Conservation (phyloP, 495 filamentous ascomycete genomes). For the Talaromyces borbonicus region DNA sequence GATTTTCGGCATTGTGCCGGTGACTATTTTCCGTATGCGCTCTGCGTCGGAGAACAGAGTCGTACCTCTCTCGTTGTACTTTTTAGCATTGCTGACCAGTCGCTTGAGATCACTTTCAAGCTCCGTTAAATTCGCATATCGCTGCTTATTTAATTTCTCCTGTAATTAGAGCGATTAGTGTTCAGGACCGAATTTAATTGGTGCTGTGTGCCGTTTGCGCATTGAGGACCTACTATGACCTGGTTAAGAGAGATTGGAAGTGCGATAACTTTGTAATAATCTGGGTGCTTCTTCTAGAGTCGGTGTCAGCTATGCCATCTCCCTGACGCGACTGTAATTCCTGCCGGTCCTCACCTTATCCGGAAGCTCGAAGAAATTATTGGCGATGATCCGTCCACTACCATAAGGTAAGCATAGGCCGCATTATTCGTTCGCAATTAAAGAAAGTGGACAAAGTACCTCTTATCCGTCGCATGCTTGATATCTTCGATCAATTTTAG, state of each 20-base stretch:
- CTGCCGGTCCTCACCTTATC: constrained; percentile 28
- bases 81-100: constrained; percentile 66
- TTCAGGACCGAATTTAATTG: too few relatives aligned
- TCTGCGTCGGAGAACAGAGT: constrained; percentile 64
- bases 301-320: neutral
- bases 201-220: too few relatives aligned
- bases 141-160: constrained; percentile 50
- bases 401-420: neutral
- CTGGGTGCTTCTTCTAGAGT: constrained; percentile 42
- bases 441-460: constrained; percentile 43
- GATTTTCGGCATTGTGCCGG: constrained; percentile 63
- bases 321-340: neutral
- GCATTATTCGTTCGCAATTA: too few relatives aligned
- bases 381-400: constrained; percentile 48
- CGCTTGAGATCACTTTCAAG: constrained; percentile 69
- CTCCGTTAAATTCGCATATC: constrained; percentile 51
- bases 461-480: constrained; percentile 60
- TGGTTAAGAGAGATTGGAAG: constrained; percentile 67
- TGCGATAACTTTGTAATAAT: constrained; percentile 63
- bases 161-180: constrained; percentile 12
- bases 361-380: constrained; percentile 61
- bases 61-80: constrained; percentile 55
- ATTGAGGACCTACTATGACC: constrained; percentile 42
- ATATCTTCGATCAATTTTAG: constrained; percentile 54
- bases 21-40: constrained; percentile 61